A percentile compares a stretch with the other conserved stretches of the same genome.
Conservation (phyloP, 78 protist genomes). For the Paratrimastix pyriformis region DNA sequence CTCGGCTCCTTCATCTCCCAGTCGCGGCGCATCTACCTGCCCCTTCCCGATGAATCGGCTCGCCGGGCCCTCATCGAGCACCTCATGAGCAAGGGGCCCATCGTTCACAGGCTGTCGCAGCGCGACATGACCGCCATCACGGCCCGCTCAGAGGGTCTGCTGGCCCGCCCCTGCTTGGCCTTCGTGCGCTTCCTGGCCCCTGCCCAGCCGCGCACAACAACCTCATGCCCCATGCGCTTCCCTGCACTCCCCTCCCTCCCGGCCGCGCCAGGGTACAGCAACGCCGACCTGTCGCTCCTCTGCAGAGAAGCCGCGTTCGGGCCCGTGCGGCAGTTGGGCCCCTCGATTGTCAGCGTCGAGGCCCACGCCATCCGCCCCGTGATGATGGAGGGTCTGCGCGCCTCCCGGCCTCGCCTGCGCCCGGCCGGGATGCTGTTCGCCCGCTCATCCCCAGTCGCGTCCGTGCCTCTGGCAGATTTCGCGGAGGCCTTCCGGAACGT, state of each 20-base stretch:
- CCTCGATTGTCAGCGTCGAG: neutral
- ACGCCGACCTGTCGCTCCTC: conserved; percentile 20
- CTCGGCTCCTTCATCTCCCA: neutral
- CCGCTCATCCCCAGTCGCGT: too few species aligned
- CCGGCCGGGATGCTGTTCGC: too few species aligned
- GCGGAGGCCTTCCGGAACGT: too few species aligned
- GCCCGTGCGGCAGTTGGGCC: conserved; percentile 18
- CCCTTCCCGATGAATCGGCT: conserved; percentile 22
- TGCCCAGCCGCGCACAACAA: neutral
- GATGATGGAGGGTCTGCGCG: neutral
- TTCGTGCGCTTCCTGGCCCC: neutral
- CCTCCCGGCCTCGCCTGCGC: too few species aligned
- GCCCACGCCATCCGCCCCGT: conserved; percentile 7
- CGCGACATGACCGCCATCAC: neutral
- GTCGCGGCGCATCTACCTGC: conserved; percentile 15
- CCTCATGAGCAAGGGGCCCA: neutral
- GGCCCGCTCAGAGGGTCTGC: neutral
- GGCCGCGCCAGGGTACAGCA: conserved; percentile 4
- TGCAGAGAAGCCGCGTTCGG: conserved; percentile 36
- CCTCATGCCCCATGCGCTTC: neutral
- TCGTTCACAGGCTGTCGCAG: neutral
- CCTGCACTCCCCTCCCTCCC: conserved; percentile 2
- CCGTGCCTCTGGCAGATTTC: too few species aligned
- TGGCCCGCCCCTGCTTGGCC: neutral
- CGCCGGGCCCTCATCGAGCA: neutral